phyloP scores from a whole-genome alignment of 2,329 filamentous ascomycete species.

The Sporothrix pseudoabietina region DNA sequence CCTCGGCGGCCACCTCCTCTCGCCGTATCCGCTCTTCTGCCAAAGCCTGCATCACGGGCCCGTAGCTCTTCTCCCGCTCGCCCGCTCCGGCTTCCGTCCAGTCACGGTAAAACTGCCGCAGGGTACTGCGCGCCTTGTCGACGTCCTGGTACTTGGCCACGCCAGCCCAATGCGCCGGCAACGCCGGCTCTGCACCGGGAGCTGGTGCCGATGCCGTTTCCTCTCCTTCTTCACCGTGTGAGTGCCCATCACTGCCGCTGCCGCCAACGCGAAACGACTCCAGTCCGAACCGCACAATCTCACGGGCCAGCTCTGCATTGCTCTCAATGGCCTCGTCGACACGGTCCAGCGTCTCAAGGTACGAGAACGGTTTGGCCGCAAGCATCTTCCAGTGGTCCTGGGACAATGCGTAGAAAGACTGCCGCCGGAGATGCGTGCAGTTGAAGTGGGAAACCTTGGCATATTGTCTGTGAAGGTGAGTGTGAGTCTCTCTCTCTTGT shows the following conservation, averaged over 20 bases:
- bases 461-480: constrained; percentile 67
- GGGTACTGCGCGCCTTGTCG: constrained; percentile 88
- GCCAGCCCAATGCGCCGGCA: constrained; percentile 66
- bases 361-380: constrained; percentile 76
- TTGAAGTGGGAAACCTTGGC: constrained; percentile 84
- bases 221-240: background rate
- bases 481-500: background rate
- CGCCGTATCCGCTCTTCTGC: constrained; percentile 47
- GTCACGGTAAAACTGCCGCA: constrained; percentile 92
- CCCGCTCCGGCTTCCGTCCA: constrained; percentile 78
- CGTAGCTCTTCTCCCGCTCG: constrained; percentile 78
- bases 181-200: constrained; percentile 45
- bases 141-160: constrained; percentile 73
- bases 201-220: background rate
- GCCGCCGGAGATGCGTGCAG: constrained; percentile 84
- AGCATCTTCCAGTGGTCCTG: constrained; percentile 82
- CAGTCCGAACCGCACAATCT: constrained; percentile 72
- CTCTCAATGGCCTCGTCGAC: constrained; percentile 86
- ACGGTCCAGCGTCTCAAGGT: constrained; percentile 74
- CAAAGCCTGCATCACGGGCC: constrained; percentile 70
- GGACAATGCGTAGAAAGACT: constrained; percentile 90
- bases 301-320: constrained; percentile 80
- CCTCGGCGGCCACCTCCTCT: constrained; percentile 30
- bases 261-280: constrained; percentile 61
- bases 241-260: background rate